phyloP scores from a whole-genome alignment of 2,329 filamentous ascomycete species.

The Drechslerella dactyloides region DNA sequence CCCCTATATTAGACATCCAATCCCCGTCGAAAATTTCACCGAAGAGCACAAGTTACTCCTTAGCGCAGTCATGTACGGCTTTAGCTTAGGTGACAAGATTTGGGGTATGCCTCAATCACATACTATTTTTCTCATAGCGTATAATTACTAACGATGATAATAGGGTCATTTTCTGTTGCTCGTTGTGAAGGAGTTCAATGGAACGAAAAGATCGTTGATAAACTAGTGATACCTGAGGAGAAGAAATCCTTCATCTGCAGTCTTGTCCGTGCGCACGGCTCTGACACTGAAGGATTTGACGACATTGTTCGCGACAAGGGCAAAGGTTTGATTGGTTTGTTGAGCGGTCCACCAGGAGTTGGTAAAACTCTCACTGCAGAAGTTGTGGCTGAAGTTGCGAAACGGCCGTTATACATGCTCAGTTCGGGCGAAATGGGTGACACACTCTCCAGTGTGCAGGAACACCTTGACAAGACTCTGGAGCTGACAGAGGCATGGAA shows the following conservation, averaged over 20 bases:
- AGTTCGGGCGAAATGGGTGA: conserved; percentile 63
- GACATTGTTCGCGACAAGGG: conserved; percentile 50
- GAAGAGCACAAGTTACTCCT: background rate
- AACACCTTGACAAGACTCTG: conserved; percentile 61
- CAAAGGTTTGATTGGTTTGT: conserved; percentile 61
- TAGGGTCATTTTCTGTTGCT: background rate
- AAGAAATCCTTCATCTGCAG: background rate
- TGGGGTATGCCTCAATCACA: conserved; percentile 1
- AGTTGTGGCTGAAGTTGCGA: conserved; percentile 58
- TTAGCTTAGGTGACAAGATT: conserved; percentile 6
- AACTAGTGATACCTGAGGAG: background rate
- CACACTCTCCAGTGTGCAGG: conserved; percentile 59
- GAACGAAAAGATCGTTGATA: background rate
- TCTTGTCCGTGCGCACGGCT: background rate
- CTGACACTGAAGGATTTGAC: background rate
- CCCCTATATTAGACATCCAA: background rate
- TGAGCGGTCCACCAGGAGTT: conserved; percentile 62
- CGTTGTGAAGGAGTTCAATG: background rate
- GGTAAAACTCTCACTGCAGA: conserved; percentile 64
- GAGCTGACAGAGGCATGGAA: conserved; percentile 63
- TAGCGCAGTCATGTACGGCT: conserved; percentile 5
- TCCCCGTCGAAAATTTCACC: background rate
- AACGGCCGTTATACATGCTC: conserved; percentile 61
- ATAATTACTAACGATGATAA: background rate
- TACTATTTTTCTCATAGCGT: background rate